Evolutionary conservation across 1,139 yeast genomes (phyloP).

Genomic region (Geotrichum macrosporum): DNA sequence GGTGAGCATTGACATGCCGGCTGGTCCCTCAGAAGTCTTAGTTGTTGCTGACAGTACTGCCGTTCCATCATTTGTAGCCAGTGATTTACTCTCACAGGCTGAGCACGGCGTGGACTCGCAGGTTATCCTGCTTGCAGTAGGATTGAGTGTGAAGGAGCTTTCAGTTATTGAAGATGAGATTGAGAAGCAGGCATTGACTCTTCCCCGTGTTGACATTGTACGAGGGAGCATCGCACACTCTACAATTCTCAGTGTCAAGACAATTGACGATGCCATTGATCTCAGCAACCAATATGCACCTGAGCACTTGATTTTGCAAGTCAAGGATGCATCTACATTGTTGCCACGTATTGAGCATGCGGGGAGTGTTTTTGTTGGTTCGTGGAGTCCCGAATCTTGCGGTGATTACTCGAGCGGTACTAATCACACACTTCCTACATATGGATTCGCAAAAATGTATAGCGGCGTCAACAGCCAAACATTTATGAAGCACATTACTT

Average conservation of each 20-base stretch:
- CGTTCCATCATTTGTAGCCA: constrained; percentile 92
- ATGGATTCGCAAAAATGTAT: constrained; percentile 96
- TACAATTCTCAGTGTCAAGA: constrained; percentile 62
- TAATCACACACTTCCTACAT: constrained; percentile 95
- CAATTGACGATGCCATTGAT: constrained; percentile 71
- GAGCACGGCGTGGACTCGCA: constrained; percentile 99
- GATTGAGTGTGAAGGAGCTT: constrained; percentile 55
- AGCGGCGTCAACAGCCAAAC: constrained; percentile 96
- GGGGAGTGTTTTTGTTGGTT: constrained; percentile 94
- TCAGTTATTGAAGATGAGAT: constrained; percentile 74
- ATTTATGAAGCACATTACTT: constrained; percentile 89
- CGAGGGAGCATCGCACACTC: constrained; percentile 91
- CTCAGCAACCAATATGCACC: constrained; percentile 92
- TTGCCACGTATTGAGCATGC: constrained; percentile 82
- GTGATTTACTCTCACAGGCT: constrained; percentile 93
- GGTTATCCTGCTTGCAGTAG: constrained; percentile 84
- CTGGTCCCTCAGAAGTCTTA: constrained; percentile 97
- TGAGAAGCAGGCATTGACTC: constrained; percentile 71
- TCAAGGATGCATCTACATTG: constrained; percentile 66
- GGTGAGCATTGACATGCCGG: constrained; percentile 98
- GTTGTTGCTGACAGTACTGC: constrained; percentile 85
- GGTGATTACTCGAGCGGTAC: constrained; percentile 99
- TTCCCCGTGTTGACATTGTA: constrained; percentile 91
- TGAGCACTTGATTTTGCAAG: constrained; percentile 91
- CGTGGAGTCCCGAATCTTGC: constrained; percentile 93